Evolutionary conservation across 73 alveolate genomes (phyloP).

Genomic region (Paramecium pentaurelia): DNA sequence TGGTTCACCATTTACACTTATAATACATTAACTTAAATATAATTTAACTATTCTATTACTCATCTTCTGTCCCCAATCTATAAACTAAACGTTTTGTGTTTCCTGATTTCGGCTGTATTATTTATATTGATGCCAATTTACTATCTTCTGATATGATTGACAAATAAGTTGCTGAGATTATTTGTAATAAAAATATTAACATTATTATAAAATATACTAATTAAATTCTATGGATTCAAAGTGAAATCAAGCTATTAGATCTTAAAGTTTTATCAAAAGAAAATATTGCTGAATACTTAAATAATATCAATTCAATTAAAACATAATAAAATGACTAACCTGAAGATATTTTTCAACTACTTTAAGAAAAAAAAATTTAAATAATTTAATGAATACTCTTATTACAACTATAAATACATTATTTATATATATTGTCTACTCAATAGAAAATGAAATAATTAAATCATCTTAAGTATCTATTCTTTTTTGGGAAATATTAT

Average conservation of each 20-base stretch:
- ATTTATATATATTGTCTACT: not conserved
- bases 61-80: conserved; percentile 18
- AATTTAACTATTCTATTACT: not conserved
- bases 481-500: not conserved
- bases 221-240: not conserved
- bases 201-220: not conserved
- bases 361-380: not conserved
- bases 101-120: conserved; percentile 7
- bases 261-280: no score
- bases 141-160: conserved; percentile 19
- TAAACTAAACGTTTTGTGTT: not conserved
- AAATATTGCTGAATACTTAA: no score
- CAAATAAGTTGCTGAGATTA: not conserved
- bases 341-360: not conserved
- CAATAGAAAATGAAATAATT: not conserved
- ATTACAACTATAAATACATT: not conserved
- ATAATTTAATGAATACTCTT: not conserved
- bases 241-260: not conserved
- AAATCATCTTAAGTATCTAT: not conserved
- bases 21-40: not conserved
- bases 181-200: not conserved
- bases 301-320: no score
- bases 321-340: not conserved
- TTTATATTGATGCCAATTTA: not conserved
- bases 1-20: conserved; percentile 27